Conservation (phyloP, 306 rosid species). For the Fragaria vesca region DNA sequence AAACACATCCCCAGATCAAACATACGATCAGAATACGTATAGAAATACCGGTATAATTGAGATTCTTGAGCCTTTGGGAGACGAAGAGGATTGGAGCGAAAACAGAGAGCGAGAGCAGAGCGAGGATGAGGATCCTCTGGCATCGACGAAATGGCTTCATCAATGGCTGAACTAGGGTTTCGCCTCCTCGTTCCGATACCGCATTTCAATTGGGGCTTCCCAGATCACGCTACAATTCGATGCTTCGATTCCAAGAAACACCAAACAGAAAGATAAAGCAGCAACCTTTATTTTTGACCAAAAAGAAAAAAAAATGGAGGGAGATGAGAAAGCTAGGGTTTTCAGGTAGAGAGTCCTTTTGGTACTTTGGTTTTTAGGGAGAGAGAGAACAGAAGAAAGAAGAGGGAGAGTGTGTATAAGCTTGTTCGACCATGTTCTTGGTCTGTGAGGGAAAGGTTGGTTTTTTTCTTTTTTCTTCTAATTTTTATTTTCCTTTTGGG, state of each 20-base stretch:
- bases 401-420: conserved; percentile 24
- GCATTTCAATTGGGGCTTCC: conserved; percentile 47
- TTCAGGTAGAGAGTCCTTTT: conserved; percentile 25
- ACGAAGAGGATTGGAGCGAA: conserved; percentile 73
- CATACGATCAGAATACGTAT: not conserved
- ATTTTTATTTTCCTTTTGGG: not conserved
- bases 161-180: conserved; percentile 31
- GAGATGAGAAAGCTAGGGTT: conserved; percentile 45
- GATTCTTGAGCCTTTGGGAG: conserved; percentile 45
- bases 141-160: conserved; percentile 77
- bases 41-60: conserved; percentile 47
- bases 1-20: not conserved
- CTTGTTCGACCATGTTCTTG: conserved; percentile 61
- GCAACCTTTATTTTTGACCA: not conserved
- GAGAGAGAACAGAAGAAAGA: conserved; percentile 35
- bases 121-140: conserved; percentile 92
- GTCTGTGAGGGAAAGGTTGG: conserved; percentile 15
- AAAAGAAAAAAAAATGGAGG: not conserved
- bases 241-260: conserved; percentile 48
- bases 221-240: conserved; percentile 44
- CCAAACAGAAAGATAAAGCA: not conserved
- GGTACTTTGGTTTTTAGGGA: conserved; percentile 13
- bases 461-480: not conserved
- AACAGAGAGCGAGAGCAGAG: conserved; percentile 74
- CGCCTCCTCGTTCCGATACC: conserved; percentile 27